Conservation (phyloP, 2,329 filamentous ascomycete species). For the Fusarium torreyae region DNA sequence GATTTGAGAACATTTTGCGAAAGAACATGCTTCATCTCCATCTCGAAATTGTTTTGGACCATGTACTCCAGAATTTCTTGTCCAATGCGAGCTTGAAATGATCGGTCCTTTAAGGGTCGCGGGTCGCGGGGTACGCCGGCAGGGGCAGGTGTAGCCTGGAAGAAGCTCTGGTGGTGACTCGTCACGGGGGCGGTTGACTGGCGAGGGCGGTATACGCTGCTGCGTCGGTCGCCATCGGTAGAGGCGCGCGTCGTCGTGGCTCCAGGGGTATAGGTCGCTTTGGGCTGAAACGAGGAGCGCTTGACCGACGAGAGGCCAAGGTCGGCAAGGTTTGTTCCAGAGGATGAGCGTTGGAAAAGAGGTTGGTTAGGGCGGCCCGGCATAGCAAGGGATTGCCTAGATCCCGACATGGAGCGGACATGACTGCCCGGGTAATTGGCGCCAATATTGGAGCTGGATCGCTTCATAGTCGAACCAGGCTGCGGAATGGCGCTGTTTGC, state of each 20-base stretch:
- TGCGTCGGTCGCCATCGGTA: conserved; percentile 73
- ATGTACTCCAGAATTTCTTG: conserved; percentile 94
- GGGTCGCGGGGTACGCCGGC: conserved; percentile 90
- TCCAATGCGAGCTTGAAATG: conserved; percentile 85
- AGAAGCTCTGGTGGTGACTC: conserved; percentile 93
- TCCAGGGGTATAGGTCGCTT: conserved; percentile 76
- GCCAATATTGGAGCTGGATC: conserved; percentile 83
- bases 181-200: conserved; percentile 77
- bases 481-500: conserved; percentile 89
- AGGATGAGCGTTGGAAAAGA: conserved; percentile 87
- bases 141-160: conserved; percentile 85
- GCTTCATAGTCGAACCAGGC: conserved; percentile 94
- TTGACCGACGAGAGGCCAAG: conserved; percentile 87
- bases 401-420: conserved; percentile 85
- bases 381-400: conserved; percentile 87
- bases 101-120: conserved; percentile 84
- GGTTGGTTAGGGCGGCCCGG: conserved; percentile 84
- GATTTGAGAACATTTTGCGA: conserved; percentile 92
- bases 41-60: conserved; percentile 93
- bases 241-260: conserved; percentile 57
- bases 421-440: conserved; percentile 77
- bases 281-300: conserved; percentile 84
- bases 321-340: conserved; percentile 84
- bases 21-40: conserved; percentile 97
- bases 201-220: conserved; percentile 84